Conservation (phyloP, 1,284 basidiomycete species). For the Peniophora sp. region DNA sequence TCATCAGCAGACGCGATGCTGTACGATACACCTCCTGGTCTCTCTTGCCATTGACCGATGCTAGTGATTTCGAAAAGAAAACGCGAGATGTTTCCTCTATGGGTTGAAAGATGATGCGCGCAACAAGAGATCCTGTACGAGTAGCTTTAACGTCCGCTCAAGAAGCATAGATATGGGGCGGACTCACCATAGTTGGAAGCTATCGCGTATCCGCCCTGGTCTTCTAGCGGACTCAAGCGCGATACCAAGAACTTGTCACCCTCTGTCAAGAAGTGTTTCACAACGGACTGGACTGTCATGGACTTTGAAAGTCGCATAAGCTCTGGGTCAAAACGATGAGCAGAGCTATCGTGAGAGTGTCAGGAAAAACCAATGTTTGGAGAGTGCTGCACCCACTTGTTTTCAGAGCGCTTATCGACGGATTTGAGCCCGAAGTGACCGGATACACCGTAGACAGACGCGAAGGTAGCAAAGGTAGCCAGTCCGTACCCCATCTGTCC, state of each 20-base stretch:
- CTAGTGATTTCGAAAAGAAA: conserved; percentile 72
- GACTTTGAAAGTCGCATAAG: conserved; percentile 59
- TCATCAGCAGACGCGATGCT: conserved; percentile 29
- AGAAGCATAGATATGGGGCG: background rate
- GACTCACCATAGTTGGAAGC: conserved; percentile 87
- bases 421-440: conserved; percentile 15
- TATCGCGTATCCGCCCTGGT: conserved; percentile 91
- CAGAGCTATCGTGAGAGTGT: conserved; percentile 11
- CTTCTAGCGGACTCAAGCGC: conserved; percentile 70
- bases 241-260: conserved; percentile 90
- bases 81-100: conserved; percentile 86
- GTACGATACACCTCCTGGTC: conserved; percentile 14
- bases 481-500: conserved; percentile 71
- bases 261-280: conserved; percentile 95
- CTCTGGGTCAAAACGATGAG: conserved; percentile 38
- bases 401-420: conserved; percentile 15
- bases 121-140: conserved; percentile 74
- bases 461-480: conserved; percentile 24
- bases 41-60: conserved; percentile 6
- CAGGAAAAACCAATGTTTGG: background rate
- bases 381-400: conserved; percentile 18
- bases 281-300: conserved; percentile 79
- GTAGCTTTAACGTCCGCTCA: background rate
- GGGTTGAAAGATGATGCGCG: conserved; percentile 87
- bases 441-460: conserved; percentile 16